Evolutionary conservation across 179 eudicot species (phyloP).

Genomic region (Amaranthus tricolor): DNA sequence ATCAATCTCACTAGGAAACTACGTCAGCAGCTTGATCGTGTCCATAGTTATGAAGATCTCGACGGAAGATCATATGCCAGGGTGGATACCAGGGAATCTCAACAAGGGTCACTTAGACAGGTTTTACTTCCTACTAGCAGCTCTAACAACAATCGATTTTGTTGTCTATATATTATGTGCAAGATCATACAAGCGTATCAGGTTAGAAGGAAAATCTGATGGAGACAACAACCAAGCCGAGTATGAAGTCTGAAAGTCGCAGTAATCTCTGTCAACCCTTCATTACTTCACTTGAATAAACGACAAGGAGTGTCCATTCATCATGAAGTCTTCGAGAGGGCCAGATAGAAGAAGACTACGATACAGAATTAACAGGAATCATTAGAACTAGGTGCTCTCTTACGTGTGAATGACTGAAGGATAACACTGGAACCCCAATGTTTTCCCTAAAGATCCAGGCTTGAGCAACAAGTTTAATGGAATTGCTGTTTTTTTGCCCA

Average conservation of each 20-base stretch:
- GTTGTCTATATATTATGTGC: conserved; percentile 58
- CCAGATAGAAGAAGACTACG: conserved; percentile 3
- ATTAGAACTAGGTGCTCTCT: conserved; percentile 11
- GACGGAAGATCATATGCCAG: conserved; percentile 54
- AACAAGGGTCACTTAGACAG: conserved; percentile 78
- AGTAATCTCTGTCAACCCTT: neutral
- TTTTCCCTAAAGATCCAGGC: conserved; percentile 3
- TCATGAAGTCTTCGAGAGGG: conserved; percentile 3
- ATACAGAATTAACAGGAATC: conserved; percentile 8
- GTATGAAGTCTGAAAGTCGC: conserved; percentile 23
- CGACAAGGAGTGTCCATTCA: conserved; percentile 9
- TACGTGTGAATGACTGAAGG: conserved; percentile 18
- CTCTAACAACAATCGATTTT: conserved; percentile 52
- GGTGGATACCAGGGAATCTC: conserved; percentile 78
- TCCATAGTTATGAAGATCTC: conserved; percentile 71
- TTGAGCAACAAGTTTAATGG: conserved; percentile 19
- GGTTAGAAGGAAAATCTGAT: conserved; percentile 36
- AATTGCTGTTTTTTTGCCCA: conserved; percentile 20
- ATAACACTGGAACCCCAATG: conserved; percentile 6
- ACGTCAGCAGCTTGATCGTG: conserved; percentile 58
- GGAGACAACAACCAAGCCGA: conserved; percentile 25
- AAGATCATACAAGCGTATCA: conserved; percentile 57
- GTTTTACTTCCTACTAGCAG: conserved; percentile 70
- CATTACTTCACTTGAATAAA: conserved; percentile 21
- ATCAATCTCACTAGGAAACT: conserved; percentile 80